phyloP scores from a whole-genome alignment of 2,329 filamentous ascomycete species.

The Pyrenophora teres region DNA sequence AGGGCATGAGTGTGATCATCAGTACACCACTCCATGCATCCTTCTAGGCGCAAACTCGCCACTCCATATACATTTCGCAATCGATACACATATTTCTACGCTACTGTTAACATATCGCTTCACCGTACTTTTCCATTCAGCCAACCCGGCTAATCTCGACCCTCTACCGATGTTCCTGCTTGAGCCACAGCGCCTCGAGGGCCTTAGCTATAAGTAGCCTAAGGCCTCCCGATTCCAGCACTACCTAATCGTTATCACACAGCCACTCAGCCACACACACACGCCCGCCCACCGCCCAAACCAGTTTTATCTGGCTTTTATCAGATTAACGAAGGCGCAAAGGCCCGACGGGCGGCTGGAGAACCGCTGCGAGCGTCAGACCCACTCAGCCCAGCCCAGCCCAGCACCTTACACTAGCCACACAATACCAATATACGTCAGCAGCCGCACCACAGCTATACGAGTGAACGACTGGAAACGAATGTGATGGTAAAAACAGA shows the following conservation, averaged over 20 bases:
- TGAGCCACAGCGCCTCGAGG: constrained; percentile 12
- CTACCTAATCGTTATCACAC: background rate
- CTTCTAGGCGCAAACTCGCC: no score
- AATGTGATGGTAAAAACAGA: no score
- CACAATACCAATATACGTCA: background rate
- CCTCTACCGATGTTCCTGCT: background rate
- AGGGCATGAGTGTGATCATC: background rate
- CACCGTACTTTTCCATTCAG: constrained; percentile 1
- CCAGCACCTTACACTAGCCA: background rate
- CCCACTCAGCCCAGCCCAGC: background rate
- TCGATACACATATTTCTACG: background rate
- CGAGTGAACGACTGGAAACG: no score
- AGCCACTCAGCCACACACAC: constrained; percentile 7
- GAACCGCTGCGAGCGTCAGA: constrained; percentile 2
- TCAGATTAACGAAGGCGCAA: background rate
- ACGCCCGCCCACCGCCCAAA: background rate
- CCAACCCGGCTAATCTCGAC: constrained; percentile 3
- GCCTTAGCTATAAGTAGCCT: background rate
- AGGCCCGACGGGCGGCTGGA: background rate
- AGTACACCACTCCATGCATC: background rate
- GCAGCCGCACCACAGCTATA: no score
- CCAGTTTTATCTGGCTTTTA: background rate
- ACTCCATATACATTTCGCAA: background rate
- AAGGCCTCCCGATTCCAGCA: constrained; percentile 5
- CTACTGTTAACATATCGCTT: background rate